Conservation (phyloP, 2,329 filamentous ascomycete species). For the Cytospora paraplurivora region DNA sequence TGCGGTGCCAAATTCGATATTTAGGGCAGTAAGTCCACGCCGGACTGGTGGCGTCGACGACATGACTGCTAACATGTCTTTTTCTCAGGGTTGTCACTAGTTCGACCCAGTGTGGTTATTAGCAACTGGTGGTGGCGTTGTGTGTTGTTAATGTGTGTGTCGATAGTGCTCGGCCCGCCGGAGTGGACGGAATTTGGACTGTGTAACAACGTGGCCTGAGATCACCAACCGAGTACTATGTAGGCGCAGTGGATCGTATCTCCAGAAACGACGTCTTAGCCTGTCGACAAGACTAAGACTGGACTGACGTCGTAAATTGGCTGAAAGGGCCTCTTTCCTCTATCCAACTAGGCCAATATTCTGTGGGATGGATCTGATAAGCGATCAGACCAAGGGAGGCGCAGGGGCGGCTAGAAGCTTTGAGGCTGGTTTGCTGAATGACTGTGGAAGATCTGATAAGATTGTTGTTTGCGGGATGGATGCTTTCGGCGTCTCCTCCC, state of each 20-base stretch:
- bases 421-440: background rate
- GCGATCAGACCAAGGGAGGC: background rate
- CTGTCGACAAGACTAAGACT: background rate
- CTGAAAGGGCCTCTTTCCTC: background rate
- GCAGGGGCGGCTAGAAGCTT: background rate
- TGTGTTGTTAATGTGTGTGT: background rate
- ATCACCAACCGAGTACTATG: background rate
- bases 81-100: background rate
- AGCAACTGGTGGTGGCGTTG: background rate
- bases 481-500: background rate
- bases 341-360: background rate
- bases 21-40: slow-evolving; percentile 23
- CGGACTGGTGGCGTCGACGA: slow-evolving; percentile 16
- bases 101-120: background rate
- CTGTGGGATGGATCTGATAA: background rate
- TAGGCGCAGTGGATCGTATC: background rate
- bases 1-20: slow-evolving; percentile 15
- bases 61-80: slow-evolving; percentile 13
- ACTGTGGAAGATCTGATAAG: slow-evolving; percentile 9
- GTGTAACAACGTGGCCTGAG: background rate
- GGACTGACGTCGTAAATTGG: background rate
- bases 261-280: background rate
- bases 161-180: background rate
- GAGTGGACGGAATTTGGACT: background rate
- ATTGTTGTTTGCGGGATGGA: background rate